phyloP scores from a whole-genome alignment of 108 stramenopile species.

The Licmophora abbreviata region DNA sequence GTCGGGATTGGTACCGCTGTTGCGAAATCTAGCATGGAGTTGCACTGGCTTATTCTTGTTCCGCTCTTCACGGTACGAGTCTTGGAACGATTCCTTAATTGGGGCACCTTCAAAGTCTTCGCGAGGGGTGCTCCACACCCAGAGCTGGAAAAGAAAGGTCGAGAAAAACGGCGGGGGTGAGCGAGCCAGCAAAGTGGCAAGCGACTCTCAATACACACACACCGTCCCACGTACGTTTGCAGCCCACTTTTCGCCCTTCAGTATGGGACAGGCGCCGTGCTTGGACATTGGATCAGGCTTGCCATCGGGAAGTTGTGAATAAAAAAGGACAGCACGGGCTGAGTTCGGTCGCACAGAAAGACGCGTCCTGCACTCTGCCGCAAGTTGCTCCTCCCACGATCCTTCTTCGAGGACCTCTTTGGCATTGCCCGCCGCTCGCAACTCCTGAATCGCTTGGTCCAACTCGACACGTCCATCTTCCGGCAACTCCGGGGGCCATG shows the following conservation, averaged over 20 bases:
- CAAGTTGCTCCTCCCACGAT: conserved; percentile 80
- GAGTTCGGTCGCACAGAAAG: conserved; percentile 63
- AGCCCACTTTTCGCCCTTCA: conserved; percentile 60
- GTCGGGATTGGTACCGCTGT: conserved; percentile 35
- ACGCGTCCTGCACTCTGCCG: conserved; percentile 54
- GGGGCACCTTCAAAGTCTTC: conserved; percentile 24
- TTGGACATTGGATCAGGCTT: conserved; percentile 39
- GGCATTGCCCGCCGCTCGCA: conserved; percentile 41
- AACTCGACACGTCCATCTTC: conserved; percentile 26
- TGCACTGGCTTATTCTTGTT: conserved; percentile 9
- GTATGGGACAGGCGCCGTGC: conserved; percentile 84
- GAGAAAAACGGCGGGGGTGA: too few relatives aligned
- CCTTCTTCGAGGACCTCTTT: conserved; percentile 38
- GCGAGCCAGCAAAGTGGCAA: too few relatives aligned
- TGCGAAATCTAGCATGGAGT: too few relatives aligned
- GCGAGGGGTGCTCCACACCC: conserved; percentile 41
- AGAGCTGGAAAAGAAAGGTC: too few relatives aligned
- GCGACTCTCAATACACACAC: too few relatives aligned
- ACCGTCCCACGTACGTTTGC: conserved; percentile 44
- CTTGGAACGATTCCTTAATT: too few relatives aligned
- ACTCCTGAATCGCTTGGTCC: conserved; percentile 9
- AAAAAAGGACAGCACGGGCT: conserved; percentile 81
- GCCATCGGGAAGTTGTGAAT: conserved; percentile 81
- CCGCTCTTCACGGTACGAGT: conserved; percentile 8
- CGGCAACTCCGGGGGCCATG: conserved; percentile 37